Conservation (phyloP, 257 asterid species). For the Oldenlandia corymbosa region DNA sequence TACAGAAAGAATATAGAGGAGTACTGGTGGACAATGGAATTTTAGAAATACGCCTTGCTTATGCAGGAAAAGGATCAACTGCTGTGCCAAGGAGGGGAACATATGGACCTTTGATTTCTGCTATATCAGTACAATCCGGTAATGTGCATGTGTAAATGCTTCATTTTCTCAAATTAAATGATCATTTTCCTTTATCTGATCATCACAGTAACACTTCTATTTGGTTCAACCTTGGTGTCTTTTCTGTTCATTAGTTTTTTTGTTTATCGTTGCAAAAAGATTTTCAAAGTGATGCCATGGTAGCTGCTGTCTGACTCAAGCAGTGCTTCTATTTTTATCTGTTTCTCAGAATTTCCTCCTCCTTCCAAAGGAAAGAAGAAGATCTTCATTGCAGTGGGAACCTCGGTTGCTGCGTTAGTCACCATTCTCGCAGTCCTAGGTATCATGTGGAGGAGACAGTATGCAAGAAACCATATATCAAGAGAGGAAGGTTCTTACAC, state of each 20-base stretch:
- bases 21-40: constrained; percentile 25
- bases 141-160: too few relatives aligned
- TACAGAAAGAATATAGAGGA: constrained; percentile 19
- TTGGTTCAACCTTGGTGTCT: neutral
- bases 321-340: neutral
- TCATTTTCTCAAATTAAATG: neutral
- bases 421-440: constrained; percentile 25
- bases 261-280: neutral
- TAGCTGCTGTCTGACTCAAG: neutral
- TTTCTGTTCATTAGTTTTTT: neutral
- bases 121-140: constrained; percentile 56
- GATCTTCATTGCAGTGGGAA: constrained; percentile 34
- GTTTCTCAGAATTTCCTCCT: constrained; percentile 40
- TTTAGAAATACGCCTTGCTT: constrained; percentile 42
- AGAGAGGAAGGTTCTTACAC: constrained; percentile 49
- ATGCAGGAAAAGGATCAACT: constrained; percentile 50
- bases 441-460: constrained; percentile 34
- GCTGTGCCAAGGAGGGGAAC: constrained; percentile 40
- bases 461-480: constrained; percentile 26
- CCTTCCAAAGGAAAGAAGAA: constrained; percentile 35
- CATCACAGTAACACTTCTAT: neutral
- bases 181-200: neutral
- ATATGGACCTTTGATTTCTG: constrained; percentile 57
- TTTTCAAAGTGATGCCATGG: too few relatives aligned
- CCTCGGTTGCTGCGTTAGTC: constrained; percentile 20